Evolutionary conservation across 306 rosid genomes (phyloP).

Genomic region (Trichosanthes cucumerina): DNA sequence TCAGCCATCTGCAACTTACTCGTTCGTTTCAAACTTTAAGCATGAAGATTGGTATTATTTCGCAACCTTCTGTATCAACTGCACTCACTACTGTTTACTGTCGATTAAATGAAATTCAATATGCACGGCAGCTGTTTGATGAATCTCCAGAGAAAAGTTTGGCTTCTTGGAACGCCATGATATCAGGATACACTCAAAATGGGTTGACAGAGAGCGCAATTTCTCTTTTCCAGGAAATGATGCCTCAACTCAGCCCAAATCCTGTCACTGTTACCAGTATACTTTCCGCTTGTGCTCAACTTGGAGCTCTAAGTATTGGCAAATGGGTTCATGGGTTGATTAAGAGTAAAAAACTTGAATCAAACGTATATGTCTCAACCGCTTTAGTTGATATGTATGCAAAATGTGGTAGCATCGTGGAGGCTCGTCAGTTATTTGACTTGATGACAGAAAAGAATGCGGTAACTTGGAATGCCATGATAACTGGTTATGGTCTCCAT

Average conservation of each 20-base stretch:
- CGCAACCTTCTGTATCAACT: conserved; percentile 60
- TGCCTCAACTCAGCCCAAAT: conserved; percentile 52
- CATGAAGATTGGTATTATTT: conserved; percentile 47
- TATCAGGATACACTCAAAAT: conserved; percentile 81
- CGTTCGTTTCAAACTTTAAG: conserved; percentile 55
- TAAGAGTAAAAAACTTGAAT: conserved; percentile 56
- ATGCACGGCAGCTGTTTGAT: conserved; percentile 65
- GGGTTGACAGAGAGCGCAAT: conserved; percentile 74
- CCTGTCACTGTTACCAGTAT: conserved; percentile 65
- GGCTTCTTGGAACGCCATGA: conserved; percentile 93
- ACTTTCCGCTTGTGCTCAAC: conserved; percentile 96
- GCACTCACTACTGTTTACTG: conserved; percentile 61
- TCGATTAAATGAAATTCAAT: conserved; percentile 59
- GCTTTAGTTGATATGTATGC: conserved; percentile 91
- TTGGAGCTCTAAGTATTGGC: conserved; percentile 75
- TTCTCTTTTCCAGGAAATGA: conserved; percentile 77
- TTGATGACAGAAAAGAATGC: conserved; percentile 57
- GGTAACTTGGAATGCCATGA: conserved; percentile 94
- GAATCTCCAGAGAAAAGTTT: conserved; percentile 65
- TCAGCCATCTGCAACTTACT: conserved; percentile 52
- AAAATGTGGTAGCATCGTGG: conserved; percentile 72
- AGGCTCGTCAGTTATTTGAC: conserved; percentile 69
- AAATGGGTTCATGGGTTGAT: conserved; percentile 76
- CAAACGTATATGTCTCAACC: conserved; percentile 61
- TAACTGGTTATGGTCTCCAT: conserved; percentile 89